phyloP scores from a whole-genome alignment of 257 asterid species.

The Mentha longifolia region DNA sequence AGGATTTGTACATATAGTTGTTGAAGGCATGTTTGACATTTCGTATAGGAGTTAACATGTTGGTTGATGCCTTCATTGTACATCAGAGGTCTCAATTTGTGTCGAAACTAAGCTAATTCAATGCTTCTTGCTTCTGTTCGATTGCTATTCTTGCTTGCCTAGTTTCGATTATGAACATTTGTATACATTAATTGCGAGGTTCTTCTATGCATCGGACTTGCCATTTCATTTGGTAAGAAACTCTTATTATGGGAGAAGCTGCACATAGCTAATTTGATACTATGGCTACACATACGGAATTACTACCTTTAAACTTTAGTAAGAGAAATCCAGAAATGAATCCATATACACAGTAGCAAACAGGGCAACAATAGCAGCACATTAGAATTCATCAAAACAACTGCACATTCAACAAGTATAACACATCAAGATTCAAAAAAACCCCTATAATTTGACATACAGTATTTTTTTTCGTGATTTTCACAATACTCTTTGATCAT shows the following conservation, averaged over 20 bases:
- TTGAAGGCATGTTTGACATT: slow-evolving; percentile 11
- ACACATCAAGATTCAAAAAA: not conserved
- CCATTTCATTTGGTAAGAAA: too few species aligned
- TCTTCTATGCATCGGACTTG: too few species aligned
- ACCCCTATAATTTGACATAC: not conserved
- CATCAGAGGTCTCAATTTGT: not conserved
- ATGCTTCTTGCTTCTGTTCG: slow-evolving; percentile 13
- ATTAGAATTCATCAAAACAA: not conserved
- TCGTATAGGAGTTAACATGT: not conserved
- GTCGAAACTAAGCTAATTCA: not conserved
- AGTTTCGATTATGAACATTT: too few species aligned
- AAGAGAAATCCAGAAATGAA: too few species aligned
- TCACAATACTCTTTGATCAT: not conserved
- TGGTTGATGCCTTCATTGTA: not conserved
- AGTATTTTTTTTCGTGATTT: not conserved
- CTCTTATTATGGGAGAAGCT: too few species aligned
- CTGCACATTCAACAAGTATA: not conserved
- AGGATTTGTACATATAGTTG: slow-evolving; percentile 20
- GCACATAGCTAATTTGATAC: too few species aligned
- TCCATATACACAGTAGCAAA: too few species aligned
- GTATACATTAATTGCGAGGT: too few species aligned
- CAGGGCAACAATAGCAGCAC: too few species aligned
- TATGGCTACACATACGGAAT: too few species aligned
- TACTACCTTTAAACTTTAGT: too few species aligned
- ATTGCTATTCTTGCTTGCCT: not conserved